Evolutionary conservation across 257 asterid genomes (phyloP).

Genomic region (Gentiana dahurica): DNA sequence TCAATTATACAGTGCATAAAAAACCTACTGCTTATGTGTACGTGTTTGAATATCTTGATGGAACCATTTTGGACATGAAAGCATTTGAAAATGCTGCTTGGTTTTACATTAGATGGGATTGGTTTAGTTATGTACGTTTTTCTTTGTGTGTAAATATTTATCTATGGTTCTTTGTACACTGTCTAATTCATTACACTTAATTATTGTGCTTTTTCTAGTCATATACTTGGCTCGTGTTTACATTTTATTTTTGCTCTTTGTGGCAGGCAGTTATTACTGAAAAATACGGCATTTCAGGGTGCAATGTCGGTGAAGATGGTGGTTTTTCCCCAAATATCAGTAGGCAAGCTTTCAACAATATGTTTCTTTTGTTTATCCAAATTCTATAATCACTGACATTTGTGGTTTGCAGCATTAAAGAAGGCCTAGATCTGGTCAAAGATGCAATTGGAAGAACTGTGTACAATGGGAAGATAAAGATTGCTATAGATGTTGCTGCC

Average conservation of each 20-base stretch:
- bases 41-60: no score
- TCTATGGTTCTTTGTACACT: no score
- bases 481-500: slow-evolving; percentile 82
- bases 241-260: slow-evolving; percentile 6
- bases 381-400: slow-evolving; percentile 12
- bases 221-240: not conserved
- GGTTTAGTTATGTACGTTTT: slow-evolving; percentile 75
- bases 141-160: slow-evolving; percentile 6
- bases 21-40: no score
- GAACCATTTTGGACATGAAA: no score
- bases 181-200: no score
- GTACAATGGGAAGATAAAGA: slow-evolving; percentile 71
- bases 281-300: slow-evolving; percentile 62
- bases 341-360: slow-evolving; percentile 44
- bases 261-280: slow-evolving; percentile 85
- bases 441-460: slow-evolving; percentile 96
- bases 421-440: slow-evolving; percentile 86
- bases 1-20: no score
- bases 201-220: not conserved
- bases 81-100: no score
- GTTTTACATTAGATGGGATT: slow-evolving; percentile 81
- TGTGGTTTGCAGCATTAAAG: slow-evolving; percentile 63
- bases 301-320: slow-evolving; percentile 97
- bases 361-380: slow-evolving; percentile 4
- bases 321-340: slow-evolving; percentile 93